Base-by-base conservation (phyloP, 768 basidiomycete genomes). In the Mycena pura region DNA sequence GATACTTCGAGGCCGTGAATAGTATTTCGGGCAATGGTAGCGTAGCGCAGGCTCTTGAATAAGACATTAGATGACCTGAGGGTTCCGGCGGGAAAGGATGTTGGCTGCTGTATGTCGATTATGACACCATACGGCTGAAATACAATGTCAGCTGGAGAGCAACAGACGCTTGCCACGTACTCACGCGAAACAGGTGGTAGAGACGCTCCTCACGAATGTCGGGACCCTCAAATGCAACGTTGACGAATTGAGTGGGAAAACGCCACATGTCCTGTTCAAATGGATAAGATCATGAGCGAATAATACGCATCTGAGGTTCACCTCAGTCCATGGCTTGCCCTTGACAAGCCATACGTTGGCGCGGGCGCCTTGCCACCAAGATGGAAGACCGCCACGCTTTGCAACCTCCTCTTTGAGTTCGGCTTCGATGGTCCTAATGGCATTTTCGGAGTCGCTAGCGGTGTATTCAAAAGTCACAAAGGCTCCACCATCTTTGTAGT, bases 161-260 rank as follows among this genome's bases (percentile, higher is more conserved):
- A n/a, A 32, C 44, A 11, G n/a, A 36, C 21, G 28, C 40, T 19
- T 36, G 19, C n/a, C n/a, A 25, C 53, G 47, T 15, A 74, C 87
- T 64, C 74, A 92, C 93, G 47, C 95, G 82, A 59, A 95, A 85
- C 22, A 93, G 74, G 25, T 88, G 78, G 70, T 94, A 98, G 0
- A 96, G 76, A 0, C 80, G 71, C 73, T 96, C 92, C 68, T 96
- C 93, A 27, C 84, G 82, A 2, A 95, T 77, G 69, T 97, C 95
- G 1, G 93, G 90, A 0, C 96, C 96, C 29, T 96, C 92, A 66
- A 96, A 98, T 6, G 85, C 76, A n/a, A 96, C 84, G 59, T 85
- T 85, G 49, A 98, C 69, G 9, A 90, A 80, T 3, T 81, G 77
- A 19, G 91, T 90, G 0, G 94, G 88, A 72, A 87, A 96, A 51